These are phyloP conservation scores for Nepenthes mirabilis DNA, from an alignment of 148 eudicot genomes.

Conservation along the genomic window DNA sequence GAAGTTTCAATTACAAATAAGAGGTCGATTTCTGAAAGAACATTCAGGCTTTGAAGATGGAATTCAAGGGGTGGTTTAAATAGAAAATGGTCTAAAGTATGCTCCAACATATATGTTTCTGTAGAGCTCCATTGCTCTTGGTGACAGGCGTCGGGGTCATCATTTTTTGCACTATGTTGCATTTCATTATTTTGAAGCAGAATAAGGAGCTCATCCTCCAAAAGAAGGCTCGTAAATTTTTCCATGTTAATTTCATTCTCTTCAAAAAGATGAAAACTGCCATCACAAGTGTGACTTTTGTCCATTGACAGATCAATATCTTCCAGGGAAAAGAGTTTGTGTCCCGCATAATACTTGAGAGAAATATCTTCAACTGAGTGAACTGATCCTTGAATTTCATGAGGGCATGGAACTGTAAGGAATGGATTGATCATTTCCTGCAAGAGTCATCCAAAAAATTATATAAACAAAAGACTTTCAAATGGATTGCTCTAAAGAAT, in stretches of 20 bases:
- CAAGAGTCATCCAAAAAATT: constrained; percentile 4
- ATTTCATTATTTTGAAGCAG: constrained; percentile 30
- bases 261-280: constrained; percentile 57
- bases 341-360: constrained; percentile 22
- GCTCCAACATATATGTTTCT: constrained; percentile 37
- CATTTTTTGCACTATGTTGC: constrained; percentile 15
- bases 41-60: constrained; percentile 16
- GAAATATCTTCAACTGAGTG: constrained; percentile 36
- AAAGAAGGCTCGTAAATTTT: constrained; percentile 14
- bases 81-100: constrained; percentile 24
- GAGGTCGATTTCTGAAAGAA: constrained; percentile 26
- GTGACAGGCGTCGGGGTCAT: constrained; percentile 19
- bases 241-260: constrained; percentile 51
- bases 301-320: constrained; percentile 23
- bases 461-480: no score
- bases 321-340: constrained; percentile 25
- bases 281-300: constrained; percentile 10
- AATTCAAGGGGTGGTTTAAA: constrained; percentile 18
- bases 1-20: constrained; percentile 35
- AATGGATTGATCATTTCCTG: constrained; percentile 38
- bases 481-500: no score
- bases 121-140: constrained; percentile 35
- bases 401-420: constrained; percentile 17
- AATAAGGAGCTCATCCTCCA: constrained; percentile 25
- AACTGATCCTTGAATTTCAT: constrained; percentile 34